These are phyloP conservation scores for Pythium brachiatum DNA, from an alignment of 352 stramenopile species.

Conservation along the genomic window DNA sequence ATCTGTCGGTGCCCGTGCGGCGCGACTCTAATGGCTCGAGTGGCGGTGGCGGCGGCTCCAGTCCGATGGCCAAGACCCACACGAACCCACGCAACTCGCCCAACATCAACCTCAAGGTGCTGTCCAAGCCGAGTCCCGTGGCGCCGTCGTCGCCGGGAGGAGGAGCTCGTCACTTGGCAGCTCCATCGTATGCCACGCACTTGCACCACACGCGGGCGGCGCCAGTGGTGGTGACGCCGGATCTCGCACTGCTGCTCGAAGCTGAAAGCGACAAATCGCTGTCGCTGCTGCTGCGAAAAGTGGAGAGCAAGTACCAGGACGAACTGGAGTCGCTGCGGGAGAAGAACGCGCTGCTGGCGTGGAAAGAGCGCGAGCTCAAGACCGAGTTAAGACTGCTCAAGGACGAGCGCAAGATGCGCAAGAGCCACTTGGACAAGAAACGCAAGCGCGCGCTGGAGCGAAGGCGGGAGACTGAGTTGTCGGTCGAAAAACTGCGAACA, in stretches of 20 bases:
- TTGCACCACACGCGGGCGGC: not conserved
- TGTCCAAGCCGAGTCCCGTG: constrained; percentile 32
- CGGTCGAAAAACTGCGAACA: constrained; percentile 40
- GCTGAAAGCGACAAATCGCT: constrained; percentile 40
- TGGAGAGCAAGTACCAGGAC: constrained; percentile 80
- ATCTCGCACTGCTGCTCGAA: constrained; percentile 11
- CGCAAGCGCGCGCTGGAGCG: constrained; percentile 58
- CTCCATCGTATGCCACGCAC: not conserved
- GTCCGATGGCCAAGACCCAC: constrained; percentile 9
- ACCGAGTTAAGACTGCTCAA: constrained; percentile 50
- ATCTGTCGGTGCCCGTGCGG: constrained; percentile 57
- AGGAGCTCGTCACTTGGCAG: not conserved
- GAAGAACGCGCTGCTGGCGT: constrained; percentile 60
- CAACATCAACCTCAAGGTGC: constrained; percentile 43
- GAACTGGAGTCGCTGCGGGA: constrained; percentile 73
- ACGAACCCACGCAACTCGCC: constrained; percentile 33
- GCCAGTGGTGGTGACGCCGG: not conserved
- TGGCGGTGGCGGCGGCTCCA: constrained; percentile 9
- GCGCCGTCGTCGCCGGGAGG: not conserved
- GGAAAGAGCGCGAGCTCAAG: constrained; percentile 76
- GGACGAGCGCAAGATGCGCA: constrained; percentile 67
- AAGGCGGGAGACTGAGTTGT: constrained; percentile 51
- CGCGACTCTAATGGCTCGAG: constrained; percentile 35
- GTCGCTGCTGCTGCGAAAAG: constrained; percentile 68
- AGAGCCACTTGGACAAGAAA: constrained; percentile 72